These are phyloP conservation scores for Phanerodontia chrysosporium DNA, from an alignment of 768 basidiomycete species.

Conservation along the genomic window DNA sequence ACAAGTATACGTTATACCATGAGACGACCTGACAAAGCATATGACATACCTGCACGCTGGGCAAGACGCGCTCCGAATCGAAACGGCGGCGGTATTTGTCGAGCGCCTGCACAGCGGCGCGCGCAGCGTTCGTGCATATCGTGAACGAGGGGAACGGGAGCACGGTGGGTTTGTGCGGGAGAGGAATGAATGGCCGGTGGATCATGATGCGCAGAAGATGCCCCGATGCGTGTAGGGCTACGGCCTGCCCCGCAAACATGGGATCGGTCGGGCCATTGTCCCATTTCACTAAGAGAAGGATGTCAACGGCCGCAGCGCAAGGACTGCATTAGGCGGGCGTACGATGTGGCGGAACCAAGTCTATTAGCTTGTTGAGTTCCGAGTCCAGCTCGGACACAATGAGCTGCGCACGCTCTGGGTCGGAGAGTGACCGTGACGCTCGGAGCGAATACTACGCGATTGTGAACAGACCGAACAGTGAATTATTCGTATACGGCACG, in stretches of 20 bases:
- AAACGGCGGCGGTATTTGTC: slow-evolving; percentile 28
- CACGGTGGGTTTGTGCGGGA: slow-evolving; percentile 46
- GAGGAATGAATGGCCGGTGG: slow-evolving; percentile 77
- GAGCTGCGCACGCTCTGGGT: slow-evolving; percentile 38
- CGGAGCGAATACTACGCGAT: slow-evolving; percentile 40
- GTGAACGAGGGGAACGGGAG: slow-evolving; percentile 42
- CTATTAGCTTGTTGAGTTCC: slow-evolving; percentile 54
- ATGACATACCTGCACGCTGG: not conserved
- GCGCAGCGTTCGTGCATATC: slow-evolving; percentile 45
- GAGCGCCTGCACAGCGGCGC: slow-evolving; percentile 40
- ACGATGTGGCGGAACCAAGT: slow-evolving; percentile 55
- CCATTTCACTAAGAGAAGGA: slow-evolving; percentile 20
- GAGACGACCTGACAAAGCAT: not conserved
- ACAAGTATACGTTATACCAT: no score
- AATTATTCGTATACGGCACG: slow-evolving; percentile 27
- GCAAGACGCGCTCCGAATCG: not conserved
- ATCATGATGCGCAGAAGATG: slow-evolving; percentile 60
- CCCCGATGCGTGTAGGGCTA: slow-evolving; percentile 35
- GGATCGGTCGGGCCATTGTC: slow-evolving; percentile 16
- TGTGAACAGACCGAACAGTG: not conserved
- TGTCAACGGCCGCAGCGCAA: not conserved
- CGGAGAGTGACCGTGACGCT: slow-evolving; percentile 32
- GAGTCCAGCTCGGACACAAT: slow-evolving; percentile 62
- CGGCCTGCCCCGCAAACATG: slow-evolving; percentile 30
- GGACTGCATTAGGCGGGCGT: slow-evolving; percentile 17